A percentile compares a stretch with the other conserved stretches of the same genome.
Evolutionary conservation across 2,329 filamentous ascomycete species (phyloP).

Genomic region (Penicillium sp.): DNA sequence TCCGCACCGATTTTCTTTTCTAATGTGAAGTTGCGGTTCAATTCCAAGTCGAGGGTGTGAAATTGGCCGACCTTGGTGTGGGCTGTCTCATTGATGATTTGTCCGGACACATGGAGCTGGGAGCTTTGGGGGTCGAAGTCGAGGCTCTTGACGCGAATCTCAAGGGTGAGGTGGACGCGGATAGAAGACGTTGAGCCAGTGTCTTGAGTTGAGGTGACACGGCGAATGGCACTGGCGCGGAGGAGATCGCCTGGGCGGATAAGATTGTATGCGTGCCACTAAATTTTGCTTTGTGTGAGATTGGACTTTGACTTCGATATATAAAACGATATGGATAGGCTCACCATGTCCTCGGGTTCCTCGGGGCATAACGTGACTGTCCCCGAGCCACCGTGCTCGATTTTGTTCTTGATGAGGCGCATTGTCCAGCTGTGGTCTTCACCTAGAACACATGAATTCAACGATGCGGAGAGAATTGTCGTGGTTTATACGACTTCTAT

Average conservation of each 20-base stretch:
- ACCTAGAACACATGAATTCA: background rate
- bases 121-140: slow-evolving; percentile 69
- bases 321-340: background rate
- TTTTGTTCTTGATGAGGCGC: slow-evolving; percentile 65
- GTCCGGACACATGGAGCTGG: slow-evolving; percentile 67
- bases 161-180: slow-evolving; percentile 63
- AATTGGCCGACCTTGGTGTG: slow-evolving; percentile 65
- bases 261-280: slow-evolving; percentile 76
- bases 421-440: slow-evolving; percentile 43
- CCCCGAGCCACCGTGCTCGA: slow-evolving; percentile 66
- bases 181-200: slow-evolving; percentile 63
- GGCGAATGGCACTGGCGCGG: slow-evolving; percentile 64
- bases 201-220: slow-evolving; percentile 59
- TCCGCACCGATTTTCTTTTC: slow-evolving; percentile 66
- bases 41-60: slow-evolving; percentile 78
- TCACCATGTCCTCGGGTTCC: slow-evolving; percentile 73
- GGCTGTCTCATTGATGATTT: slow-evolving; percentile 65
- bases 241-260: slow-evolving; percentile 65
- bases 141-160: slow-evolving; percentile 63
- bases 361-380: slow-evolving; percentile 66
- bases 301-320: background rate
- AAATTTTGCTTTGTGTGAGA: slow-evolving; percentile 7
- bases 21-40: slow-evolving; percentile 82
- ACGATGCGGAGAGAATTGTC: background rate
- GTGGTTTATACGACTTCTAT: background rate